These are phyloP conservation scores for Pythium aphanidermatum DNA, from an alignment of 352 stramenopile species.

Conservation along the genomic window DNA sequence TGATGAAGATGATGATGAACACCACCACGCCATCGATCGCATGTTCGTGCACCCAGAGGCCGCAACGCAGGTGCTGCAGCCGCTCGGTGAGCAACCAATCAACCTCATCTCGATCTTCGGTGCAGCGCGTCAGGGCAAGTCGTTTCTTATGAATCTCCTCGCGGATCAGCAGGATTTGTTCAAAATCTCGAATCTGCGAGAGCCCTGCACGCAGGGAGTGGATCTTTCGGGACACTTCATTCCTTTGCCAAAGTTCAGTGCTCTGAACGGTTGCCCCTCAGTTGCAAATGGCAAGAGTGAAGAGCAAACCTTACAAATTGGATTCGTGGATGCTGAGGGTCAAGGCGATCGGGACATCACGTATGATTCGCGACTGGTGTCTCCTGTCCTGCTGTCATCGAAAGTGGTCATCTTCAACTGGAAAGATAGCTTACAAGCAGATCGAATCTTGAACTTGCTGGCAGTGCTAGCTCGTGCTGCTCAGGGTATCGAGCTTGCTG, in stretches of 20 bases:
- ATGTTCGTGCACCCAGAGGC: conserved; percentile 72
- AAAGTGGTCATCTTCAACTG: conserved; percentile 89
- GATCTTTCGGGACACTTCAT: conserved; percentile 77
- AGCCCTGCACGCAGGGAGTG: conserved; percentile 83
- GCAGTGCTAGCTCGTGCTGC: conserved; percentile 72
- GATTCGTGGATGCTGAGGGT: conserved; percentile 82
- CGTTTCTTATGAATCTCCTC: conserved; percentile 85
- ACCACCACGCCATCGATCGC: conserved; percentile 28
- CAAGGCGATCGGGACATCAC: conserved; percentile 84
- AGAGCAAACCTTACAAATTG: conserved; percentile 50
- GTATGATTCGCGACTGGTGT: conserved; percentile 82
- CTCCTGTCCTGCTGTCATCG: conserved; percentile 74
- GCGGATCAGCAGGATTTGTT: conserved; percentile 83
- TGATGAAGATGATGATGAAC: conserved; percentile 21
- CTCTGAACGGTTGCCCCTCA: conserved; percentile 52
- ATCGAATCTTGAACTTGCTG: conserved; percentile 82
- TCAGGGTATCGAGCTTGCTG: conserved; percentile 72
- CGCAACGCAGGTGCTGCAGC: conserved; percentile 46
- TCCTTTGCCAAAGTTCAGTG: conserved; percentile 59
- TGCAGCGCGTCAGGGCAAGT: conserved; percentile 77
- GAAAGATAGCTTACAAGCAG: conserved; percentile 83
- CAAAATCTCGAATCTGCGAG: conserved; percentile 82
- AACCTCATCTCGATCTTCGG: conserved; percentile 87
- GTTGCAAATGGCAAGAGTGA: conserved; percentile 18
- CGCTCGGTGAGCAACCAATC: conserved; percentile 53